phyloP scores from a whole-genome alignment of 139 green algal species.

The Pseudopediastrum boryanum region DNA sequence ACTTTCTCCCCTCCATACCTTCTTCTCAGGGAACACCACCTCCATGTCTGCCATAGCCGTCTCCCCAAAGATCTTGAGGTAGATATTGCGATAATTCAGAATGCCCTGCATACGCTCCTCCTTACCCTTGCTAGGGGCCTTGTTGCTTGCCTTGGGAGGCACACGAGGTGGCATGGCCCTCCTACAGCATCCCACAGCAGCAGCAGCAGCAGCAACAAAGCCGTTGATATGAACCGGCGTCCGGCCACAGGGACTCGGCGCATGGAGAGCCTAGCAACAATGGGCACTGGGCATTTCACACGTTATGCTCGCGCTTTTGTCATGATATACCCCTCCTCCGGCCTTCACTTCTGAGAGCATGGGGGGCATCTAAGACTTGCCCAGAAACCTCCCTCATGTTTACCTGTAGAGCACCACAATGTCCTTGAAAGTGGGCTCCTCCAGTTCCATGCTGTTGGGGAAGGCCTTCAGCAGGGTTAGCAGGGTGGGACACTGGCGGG shows the following conservation, averaged over 20 bases:
- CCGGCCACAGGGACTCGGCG: too few relatives aligned
- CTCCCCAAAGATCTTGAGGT: conserved; percentile 74
- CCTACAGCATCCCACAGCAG: not conserved
- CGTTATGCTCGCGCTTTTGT: too few relatives aligned
- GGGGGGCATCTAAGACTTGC: too few relatives aligned
- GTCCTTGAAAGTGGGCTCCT: conserved; percentile 76
- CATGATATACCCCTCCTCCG: too few relatives aligned
- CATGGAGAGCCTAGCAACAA: too few relatives aligned
- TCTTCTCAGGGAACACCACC: conserved; percentile 84
- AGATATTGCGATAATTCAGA: conserved; percentile 63
- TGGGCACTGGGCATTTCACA: too few relatives aligned
- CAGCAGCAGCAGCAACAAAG: not conserved
- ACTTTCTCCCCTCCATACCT: too few relatives aligned
- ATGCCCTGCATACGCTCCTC: conserved; percentile 38
- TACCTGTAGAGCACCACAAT: conserved; percentile 79
- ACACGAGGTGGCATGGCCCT: conserved; percentile 7
- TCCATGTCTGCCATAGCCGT: conserved; percentile 83
- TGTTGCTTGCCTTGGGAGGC: conserved; percentile 15
- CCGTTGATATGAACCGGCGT: too few relatives aligned
- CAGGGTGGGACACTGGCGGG: conserved; percentile 56
- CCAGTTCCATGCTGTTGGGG: conserved; percentile 53
- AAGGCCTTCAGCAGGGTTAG: conserved; percentile 57
- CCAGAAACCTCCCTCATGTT: too few relatives aligned
- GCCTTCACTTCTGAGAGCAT: too few relatives aligned
- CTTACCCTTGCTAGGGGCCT: conserved; percentile 33